phyloP scores from a whole-genome alignment of 768 basidiomycete genomes.

The Lactifluus volemus region DNA sequence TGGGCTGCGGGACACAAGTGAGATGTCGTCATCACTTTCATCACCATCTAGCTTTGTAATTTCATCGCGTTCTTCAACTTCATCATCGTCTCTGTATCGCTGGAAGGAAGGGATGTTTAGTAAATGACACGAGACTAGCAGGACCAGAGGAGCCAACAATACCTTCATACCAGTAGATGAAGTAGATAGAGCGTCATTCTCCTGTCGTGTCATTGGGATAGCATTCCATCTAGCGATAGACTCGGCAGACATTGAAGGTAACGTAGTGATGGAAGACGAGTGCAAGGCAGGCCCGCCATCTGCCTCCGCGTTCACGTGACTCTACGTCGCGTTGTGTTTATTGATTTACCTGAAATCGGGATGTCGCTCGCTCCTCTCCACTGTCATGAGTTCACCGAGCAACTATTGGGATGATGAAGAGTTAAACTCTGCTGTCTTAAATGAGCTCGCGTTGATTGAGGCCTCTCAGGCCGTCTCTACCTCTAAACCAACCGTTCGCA shows the following conservation, averaged over 20 bases:
- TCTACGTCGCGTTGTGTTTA: background rate
- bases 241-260: constrained; percentile 46
- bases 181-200: constrained; percentile 11
- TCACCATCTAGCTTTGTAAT: constrained; percentile 26
- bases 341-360: background rate
- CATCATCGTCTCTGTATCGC: constrained; percentile 45
- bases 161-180: constrained; percentile 13
- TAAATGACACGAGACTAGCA: constrained; percentile 16
- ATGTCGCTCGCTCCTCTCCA: background rate
- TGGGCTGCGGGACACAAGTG: constrained; percentile 65
- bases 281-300: background rate
- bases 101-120: constrained; percentile 37
- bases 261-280: background rate
- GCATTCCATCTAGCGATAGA: constrained; percentile 68
- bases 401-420: constrained; percentile 60
- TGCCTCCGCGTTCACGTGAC: constrained; percentile 12
- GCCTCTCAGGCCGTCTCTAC: constrained; percentile 35
- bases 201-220: constrained; percentile 40
- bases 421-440: constrained; percentile 44
- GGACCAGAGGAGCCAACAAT: constrained; percentile 42
- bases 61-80: constrained; percentile 10
- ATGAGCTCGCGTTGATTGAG: constrained; percentile 64
- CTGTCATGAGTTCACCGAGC: constrained; percentile 59
- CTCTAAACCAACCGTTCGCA: constrained; percentile 19
- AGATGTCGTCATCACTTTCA: constrained; percentile 61